Evolutionary conservation across 202 grass and related monocot species (phyloP), one percentile per base, ranked within the genome.

Genomic region (Setaria italica): DNA sequence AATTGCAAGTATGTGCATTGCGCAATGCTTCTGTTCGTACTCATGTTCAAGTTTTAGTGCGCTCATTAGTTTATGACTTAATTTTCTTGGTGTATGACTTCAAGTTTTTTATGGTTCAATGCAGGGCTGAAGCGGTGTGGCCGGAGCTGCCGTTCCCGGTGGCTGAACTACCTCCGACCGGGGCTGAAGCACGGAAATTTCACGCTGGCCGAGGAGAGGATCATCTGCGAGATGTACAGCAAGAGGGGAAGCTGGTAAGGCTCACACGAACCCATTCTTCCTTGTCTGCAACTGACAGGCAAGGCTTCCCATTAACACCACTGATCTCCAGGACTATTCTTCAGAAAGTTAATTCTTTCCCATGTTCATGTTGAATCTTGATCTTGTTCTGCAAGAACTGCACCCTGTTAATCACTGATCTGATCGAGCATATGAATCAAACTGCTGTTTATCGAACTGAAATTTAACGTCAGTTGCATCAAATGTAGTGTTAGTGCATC

Each of bases 141-240:
- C 30, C 82, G 82, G 88, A 90, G 91, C 74, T 93, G 88, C 82
- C 91, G 91, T 39, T 88, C 85, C 4, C 47, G 88, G 55, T 93
- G 86, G 91, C 85, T 90, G 72, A 93, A 93, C 86, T 88, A 90
- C 74, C 88, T 88, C 34, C 73, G 88, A 3, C 82, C 88, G 2
- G 85, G 85, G 20, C 82, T 90, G 67, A 93, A 88, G 83, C 82
- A 86, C 65, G 91, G 88, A 39, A 58, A 59, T 51, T 90, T 90
- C 83, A 77, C 91, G 19, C 21, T 56, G 49, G 79, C 86, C 0
- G 91, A 93, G 71, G 88, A 93, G 21, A 79, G 25, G 85, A 25
- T 93, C 88, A 90, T 90, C 78, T 90, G 54, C 85, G 76, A 78
- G 33, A 85, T 90, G 78, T 83, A 87, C 78, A 64, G 70, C 43